Evolutionary conservation across 306 rosid genomes (phyloP).

Genomic region (Corylus heterophylla): DNA sequence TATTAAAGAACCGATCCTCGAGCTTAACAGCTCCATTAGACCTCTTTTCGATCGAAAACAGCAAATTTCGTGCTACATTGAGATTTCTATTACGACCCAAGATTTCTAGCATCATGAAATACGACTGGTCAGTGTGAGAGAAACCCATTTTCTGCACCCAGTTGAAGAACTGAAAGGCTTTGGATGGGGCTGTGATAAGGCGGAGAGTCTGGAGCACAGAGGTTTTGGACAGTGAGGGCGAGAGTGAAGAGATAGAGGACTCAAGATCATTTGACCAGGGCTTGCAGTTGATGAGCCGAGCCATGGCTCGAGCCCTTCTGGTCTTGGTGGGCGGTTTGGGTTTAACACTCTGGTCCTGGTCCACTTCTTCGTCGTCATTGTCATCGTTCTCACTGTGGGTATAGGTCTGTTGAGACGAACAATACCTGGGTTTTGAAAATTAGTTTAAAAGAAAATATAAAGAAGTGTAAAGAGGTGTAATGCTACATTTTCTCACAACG

Average conservation of each 20-base stretch:
- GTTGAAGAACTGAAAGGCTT: conserved; percentile 62
- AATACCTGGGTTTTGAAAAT: conserved; percentile 40
- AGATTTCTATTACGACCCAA: conserved; percentile 60
- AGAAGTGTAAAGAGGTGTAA: too few relatives aligned
- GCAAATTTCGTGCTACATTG: conserved; percentile 67
- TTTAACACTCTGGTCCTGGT: conserved; percentile 10
- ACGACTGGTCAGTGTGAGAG: conserved; percentile 52
- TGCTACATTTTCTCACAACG: neutral
- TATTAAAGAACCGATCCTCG: conserved; percentile 65
- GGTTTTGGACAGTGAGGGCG: conserved; percentile 58
- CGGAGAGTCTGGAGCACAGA: conserved; percentile 61
- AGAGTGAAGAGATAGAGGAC: conserved; percentile 45
- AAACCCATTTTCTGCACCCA: conserved; percentile 63
- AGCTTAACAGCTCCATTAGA: conserved; percentile 69
- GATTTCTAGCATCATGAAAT: conserved; percentile 59
- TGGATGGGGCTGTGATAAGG: conserved; percentile 43
- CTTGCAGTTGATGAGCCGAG: conserved; percentile 46
- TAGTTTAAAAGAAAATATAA: neutral
- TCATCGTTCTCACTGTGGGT: conserved; percentile 12
- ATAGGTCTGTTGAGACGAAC: conserved; percentile 30
- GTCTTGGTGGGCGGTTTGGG: conserved; percentile 40
- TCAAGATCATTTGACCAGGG: conserved; percentile 54
- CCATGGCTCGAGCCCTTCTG: conserved; percentile 52
- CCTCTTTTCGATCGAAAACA: conserved; percentile 63
- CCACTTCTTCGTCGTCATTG: conserved; percentile 18